These are phyloP conservation scores for Aaosphaeria arxii DNA, from an alignment of 2,329 filamentous ascomycete genomes.

Conservation along the genomic window DNA sequence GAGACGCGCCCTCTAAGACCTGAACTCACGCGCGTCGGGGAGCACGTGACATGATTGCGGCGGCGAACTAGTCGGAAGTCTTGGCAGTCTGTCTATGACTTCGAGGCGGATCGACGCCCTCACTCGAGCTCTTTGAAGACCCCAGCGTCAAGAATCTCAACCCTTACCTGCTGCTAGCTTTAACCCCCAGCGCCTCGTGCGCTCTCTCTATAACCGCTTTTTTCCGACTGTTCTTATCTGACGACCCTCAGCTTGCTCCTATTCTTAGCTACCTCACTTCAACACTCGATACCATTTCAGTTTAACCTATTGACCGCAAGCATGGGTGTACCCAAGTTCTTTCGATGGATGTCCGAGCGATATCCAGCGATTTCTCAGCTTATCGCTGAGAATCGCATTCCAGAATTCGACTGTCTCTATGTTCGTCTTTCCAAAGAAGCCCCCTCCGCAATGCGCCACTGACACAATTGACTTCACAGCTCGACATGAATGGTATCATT, in stretches of 20 bases:
- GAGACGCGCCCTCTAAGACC: conserved; percentile 3
- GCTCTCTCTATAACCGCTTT: conserved; percentile 10
- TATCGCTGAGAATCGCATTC: conserved; percentile 97
- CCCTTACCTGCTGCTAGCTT: conserved; percentile 10
- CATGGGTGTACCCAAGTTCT: conserved; percentile 86
- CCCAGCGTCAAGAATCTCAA: conserved; percentile 37
- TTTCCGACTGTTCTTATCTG: not conserved
- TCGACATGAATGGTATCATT: conserved; percentile 99
- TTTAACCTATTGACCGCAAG: conserved; percentile 1
- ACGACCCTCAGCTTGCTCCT: not conserved
- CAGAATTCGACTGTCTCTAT: conserved; percentile 97
- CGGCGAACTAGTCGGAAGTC: not conserved
- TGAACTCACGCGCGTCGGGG: not conserved
- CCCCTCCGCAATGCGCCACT: not conserved
- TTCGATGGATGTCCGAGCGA: conserved; percentile 98
- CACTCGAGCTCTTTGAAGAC: conserved; percentile 34
- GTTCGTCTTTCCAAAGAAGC: conserved; percentile 42
- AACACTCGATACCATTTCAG: not conserved
- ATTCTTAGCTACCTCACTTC: not conserved
- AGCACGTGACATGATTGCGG: not conserved
- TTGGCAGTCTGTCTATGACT: not conserved
- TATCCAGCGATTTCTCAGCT: conserved; percentile 98
- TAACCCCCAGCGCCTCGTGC: conserved; percentile 19
- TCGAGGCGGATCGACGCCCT: no score
- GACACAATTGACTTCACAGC: conserved; percentile 41